phyloP scores from a whole-genome alignment of 1,284 basidiomycete species.

The Tetrapyrgos nigripes region DNA sequence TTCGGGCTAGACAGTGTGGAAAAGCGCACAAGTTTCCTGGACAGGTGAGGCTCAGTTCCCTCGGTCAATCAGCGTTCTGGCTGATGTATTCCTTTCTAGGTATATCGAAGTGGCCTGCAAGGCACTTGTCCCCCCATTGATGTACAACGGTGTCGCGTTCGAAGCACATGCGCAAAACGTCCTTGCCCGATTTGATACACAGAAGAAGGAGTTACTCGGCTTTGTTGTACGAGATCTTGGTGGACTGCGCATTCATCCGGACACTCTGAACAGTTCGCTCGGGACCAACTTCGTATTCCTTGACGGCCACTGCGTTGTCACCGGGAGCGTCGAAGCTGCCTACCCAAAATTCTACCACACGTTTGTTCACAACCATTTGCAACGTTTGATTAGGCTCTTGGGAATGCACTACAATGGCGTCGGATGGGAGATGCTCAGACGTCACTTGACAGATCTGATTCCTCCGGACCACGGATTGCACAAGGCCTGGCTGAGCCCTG shows the following conservation, averaged over 20 bases:
- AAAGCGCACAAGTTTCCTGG: slow-evolving; percentile 50
- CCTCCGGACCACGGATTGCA: slow-evolving; percentile 49
- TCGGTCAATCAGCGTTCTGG: not conserved
- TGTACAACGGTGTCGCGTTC: slow-evolving; percentile 58
- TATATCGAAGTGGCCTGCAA: slow-evolving; percentile 54
- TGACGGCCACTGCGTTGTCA: slow-evolving; percentile 54
- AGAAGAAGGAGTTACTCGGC: slow-evolving; percentile 46
- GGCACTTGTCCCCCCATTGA: slow-evolving; percentile 53
- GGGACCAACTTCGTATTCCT: slow-evolving; percentile 54
- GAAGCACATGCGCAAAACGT: slow-evolving; percentile 63
- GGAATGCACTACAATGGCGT: slow-evolving; percentile 53
- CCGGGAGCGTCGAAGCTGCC: slow-evolving; percentile 48
- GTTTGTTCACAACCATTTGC: slow-evolving; percentile 59
- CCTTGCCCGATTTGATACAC: slow-evolving; percentile 49
- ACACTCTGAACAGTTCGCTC: slow-evolving; percentile 48
- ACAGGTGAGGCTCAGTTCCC: slow-evolving; percentile 37
- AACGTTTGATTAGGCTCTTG: slow-evolving; percentile 56
- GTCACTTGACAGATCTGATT: slow-evolving; percentile 47
- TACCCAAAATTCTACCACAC: slow-evolving; percentile 62
- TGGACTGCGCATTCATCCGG: slow-evolving; percentile 55
- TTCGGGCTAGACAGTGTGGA: slow-evolving; percentile 49
- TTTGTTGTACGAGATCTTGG: slow-evolving; percentile 60
- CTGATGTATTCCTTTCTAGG: slow-evolving; percentile 29
- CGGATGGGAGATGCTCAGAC: slow-evolving; percentile 53
- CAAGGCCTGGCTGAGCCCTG: slow-evolving; percentile 50